Evolutionary conservation across 495 filamentous ascomycete genomes (phyloP).

Genomic region (Monascus purpureus): DNA sequence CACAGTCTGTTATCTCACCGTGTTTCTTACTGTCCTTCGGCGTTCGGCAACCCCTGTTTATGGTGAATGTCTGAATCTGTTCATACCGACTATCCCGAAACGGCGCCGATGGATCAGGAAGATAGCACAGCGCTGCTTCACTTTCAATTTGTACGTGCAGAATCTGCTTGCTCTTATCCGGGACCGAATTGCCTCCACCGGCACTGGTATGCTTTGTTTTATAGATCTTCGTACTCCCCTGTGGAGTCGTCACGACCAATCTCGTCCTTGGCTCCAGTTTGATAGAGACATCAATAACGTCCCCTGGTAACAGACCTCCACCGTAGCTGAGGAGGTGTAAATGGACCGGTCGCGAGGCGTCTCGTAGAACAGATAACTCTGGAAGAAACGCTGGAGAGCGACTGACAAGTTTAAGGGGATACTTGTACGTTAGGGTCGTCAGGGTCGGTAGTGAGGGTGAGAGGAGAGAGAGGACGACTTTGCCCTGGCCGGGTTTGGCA

Average conservation of each 20-base stretch:
- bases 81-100: conserved; percentile 68
- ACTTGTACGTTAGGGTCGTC: conserved; percentile 69
- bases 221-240: conserved; percentile 95
- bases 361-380: conserved; percentile 13
- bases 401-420: conserved; percentile 87
- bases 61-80: conserved; percentile 62
- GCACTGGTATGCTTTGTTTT: conserved; percentile 42
- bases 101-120: conserved; percentile 92
- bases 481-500: conserved; percentile 61
- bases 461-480: conserved; percentile 56
- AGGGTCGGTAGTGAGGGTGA: conserved; percentile 60
- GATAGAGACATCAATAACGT: conserved; percentile 60
- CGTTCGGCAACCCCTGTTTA: conserved; percentile 34
- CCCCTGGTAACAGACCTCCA: conserved; percentile 79
- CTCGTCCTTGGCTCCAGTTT: conserved; percentile 48
- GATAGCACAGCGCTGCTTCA: conserved; percentile 61
- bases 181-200: conserved; percentile 7
- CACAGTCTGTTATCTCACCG: no score
- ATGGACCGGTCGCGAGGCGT: conserved; percentile 34
- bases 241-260: conserved; percentile 69
- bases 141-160: conserved; percentile 47
- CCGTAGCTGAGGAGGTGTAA: conserved; percentile 90
- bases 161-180: conserved; percentile 51
- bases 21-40: no score
- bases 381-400: conserved; percentile 33